A percentile compares a stretch with the other conserved stretches of the same genome.
Evolutionary conservation across 495 filamentous ascomycete species (phyloP).

Genomic region (Pseudevernia furfuracea): DNA sequence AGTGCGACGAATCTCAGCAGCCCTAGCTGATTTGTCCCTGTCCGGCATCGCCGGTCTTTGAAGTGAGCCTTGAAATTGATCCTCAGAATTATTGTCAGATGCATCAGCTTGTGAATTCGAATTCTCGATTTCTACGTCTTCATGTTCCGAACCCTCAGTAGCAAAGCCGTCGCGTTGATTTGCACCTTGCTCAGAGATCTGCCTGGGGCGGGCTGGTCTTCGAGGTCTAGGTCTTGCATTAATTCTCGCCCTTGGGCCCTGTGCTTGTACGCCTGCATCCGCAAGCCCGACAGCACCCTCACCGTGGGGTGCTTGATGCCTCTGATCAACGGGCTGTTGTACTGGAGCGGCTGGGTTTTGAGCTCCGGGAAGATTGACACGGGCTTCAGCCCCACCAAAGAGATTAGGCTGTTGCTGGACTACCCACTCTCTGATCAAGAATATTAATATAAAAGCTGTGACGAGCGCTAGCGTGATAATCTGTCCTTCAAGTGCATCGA

Average conservation of each 20-base stretch:
- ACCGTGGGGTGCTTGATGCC: conserved; percentile 24
- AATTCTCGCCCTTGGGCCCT: conserved; percentile 11
- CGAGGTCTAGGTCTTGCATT: conserved; percentile 16
- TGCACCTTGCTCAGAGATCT: not conserved
- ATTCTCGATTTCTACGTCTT: not conserved
- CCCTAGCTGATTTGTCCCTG: conserved; percentile 31
- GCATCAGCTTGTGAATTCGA: not conserved
- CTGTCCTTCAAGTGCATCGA: conserved; percentile 83
- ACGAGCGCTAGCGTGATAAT: conserved; percentile 88
- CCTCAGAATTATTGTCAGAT: not conserved
- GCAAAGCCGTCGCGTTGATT: not conserved
- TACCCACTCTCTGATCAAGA: conserved; percentile 95
- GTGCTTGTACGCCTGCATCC: conserved; percentile 9
- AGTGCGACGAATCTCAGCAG: conserved; percentile 34
- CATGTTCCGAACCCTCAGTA: conserved; percentile 5
- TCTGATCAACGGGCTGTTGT: conserved; percentile 19
- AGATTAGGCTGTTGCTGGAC: conserved; percentile 90
- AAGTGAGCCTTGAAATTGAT: not conserved
- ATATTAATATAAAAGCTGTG: conserved; percentile 85
- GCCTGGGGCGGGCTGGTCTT: not conserved
- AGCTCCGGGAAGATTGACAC: conserved; percentile 32
- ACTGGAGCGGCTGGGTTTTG: conserved; percentile 8
- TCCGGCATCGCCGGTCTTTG: conserved; percentile 23
- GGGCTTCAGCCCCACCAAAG: conserved; percentile 39
- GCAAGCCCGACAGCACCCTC: conserved; percentile 18